Evolutionary conservation across 257 asterid genomes (phyloP).

Genomic region (Lantana camara): DNA sequence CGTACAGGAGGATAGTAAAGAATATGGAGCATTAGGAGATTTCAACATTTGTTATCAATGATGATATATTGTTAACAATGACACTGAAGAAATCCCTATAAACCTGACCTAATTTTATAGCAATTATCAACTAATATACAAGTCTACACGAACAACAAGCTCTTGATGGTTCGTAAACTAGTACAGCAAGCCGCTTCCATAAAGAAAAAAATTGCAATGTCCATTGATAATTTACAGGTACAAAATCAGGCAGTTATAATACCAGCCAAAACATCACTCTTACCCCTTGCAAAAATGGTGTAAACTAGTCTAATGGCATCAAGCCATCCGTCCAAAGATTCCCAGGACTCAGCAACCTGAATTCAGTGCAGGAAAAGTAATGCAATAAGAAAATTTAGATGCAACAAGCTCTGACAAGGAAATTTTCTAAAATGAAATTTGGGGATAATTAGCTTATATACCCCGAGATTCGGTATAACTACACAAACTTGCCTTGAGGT

Average conservation of each 20-base stretch:
- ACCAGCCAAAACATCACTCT: conserved; percentile 97
- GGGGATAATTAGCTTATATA: too few species aligned
- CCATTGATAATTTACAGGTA: conserved; percentile 36
- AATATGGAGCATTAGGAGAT: background rate
- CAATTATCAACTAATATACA: conserved; percentile 49
- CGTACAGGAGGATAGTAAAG: background rate
- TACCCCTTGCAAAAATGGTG: conserved; percentile 89
- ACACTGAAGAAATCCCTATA: conserved; percentile 24
- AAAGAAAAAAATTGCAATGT: conserved; percentile 21
- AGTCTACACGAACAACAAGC: conserved; percentile 25
- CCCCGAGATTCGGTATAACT: too few species aligned
- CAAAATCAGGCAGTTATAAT: conserved; percentile 63
- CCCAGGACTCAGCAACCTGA: conserved; percentile 99
- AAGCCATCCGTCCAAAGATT: conserved; percentile 93
- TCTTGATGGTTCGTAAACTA: conserved; percentile 19
- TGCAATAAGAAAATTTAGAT: background rate
- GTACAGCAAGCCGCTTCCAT: conserved; percentile 23
- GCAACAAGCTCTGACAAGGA: background rate
- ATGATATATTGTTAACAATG: conserved; percentile 4
- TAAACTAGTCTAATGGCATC: conserved; percentile 94
- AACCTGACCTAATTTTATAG: conserved; percentile 38
- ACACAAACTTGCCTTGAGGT: too few species aligned
- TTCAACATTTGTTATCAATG: background rate
- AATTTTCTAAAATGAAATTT: too few species aligned
- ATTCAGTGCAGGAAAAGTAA: background rate